Percentiles rank a stretch among this genome's conserved stretches.
Evolutionary conservation across 2,329 filamentous ascomycete genomes (phyloP).

Genomic region (Aspergillus arachidicola): DNA sequence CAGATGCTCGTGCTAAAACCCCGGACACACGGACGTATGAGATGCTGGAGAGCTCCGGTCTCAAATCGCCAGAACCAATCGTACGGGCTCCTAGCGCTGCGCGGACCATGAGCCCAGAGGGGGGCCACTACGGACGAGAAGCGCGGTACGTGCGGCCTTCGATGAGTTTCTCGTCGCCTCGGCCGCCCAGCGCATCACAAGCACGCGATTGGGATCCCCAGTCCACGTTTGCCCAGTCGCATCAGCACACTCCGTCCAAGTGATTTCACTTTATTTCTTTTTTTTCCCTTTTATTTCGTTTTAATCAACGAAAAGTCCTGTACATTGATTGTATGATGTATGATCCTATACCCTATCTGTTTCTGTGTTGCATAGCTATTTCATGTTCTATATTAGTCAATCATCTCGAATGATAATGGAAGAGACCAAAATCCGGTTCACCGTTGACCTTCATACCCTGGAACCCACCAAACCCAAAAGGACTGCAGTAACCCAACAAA

Average conservation of each 20-base stretch:
- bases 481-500: background rate
- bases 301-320: constrained; percentile 6
- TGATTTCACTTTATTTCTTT: background rate
- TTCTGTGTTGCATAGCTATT: background rate
- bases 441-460: background rate
- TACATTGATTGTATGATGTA: constrained; percentile 8
- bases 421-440: background rate
- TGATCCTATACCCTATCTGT: constrained; percentile 9
- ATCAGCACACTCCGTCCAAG: background rate
- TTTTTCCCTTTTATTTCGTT: background rate
- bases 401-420: background rate
- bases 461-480: background rate
- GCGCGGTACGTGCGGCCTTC: constrained; percentile 51
- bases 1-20: constrained; percentile 71
- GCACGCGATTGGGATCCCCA: constrained; percentile 41
- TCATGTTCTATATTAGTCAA: background rate
- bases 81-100: constrained; percentile 29
- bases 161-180: constrained; percentile 52
- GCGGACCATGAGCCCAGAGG: constrained; percentile 21
- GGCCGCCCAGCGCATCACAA: constrained; percentile 39
- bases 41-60: constrained; percentile 60
- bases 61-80: constrained; percentile 38
- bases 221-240: constrained; percentile 36
- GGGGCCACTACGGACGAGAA: constrained; percentile 42
- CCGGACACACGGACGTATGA: constrained; percentile 73